Evolutionary conservation across 805 yeast species (phyloP), one percentile per base, ranked within the genome.

Genomic region (Lachancea sp.): DNA sequence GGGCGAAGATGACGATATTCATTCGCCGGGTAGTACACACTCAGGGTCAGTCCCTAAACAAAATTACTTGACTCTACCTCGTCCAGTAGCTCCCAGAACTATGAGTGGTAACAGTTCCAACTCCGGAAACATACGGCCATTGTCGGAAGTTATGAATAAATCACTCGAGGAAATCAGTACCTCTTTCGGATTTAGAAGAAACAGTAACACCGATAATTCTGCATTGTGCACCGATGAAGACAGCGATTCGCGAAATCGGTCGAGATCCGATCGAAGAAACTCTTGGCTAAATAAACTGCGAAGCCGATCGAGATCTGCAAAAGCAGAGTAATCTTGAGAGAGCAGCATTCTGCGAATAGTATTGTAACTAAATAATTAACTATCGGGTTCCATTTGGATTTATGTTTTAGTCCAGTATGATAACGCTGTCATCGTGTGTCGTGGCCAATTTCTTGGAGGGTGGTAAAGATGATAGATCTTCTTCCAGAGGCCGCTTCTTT

Each of bases 241-340:
- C 5, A 50, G 50, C 13, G 51, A 51, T 16, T 44, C 54, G 37
- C 33, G 41, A 48, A 41, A 52, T 41, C 58, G 62, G 43, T 40
- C 43, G 8, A 40, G 43, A 18, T 54, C 63, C 45, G 54, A 52
- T 30, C 68, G 65, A 37, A 60, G 67, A 41, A 69, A 62, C 20
- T 63, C 69, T 6, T 75, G 79, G 79, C 70, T 74, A 49, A 71
- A 63, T 45, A 66, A 71, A 50, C 49, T 73, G 38, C 67, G 72
- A 44, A 63, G 70, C 37, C 56, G 66, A 25, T 69, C 73, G 5
- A 55, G 70, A 45, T 58, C 59, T 8, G 44, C 49, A 10, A 46
- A 44, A 30, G 41, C 13, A 13, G 35, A 32, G 15, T 4, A 19
- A 3, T 4, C 18, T 32, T 32, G 17, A 19, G 20, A 7, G 25